Evolutionary conservation across 306 rosid genomes (phyloP), one percentile per base, ranked within the genome.

Genomic region (Ceratonia siliqua): DNA sequence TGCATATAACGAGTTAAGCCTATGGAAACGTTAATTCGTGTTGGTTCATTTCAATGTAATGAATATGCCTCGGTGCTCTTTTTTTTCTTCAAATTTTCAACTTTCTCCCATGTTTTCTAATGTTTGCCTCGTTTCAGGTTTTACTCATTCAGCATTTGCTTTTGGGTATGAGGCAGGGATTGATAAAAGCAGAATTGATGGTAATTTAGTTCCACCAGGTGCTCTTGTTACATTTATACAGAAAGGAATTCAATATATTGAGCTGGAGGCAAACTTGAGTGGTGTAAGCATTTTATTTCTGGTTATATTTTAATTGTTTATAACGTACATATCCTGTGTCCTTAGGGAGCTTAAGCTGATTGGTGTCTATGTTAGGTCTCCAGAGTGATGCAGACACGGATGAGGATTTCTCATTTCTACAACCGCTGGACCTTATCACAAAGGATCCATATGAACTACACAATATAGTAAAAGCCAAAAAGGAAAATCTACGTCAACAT

Each of bases 121-220:
- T 28, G 49, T 27, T 49, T 70, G 42, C 27, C 38, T 41, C 8
- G 68, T 81, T 76, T 67, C 82, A 89, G 94, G 94, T 32, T 87
- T 83, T 73, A 83, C 91, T 8, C 94, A 87, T 71, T 87, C 91
- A 3, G 89, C 94, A 74, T 89, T 85, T 79, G 89, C 94, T 36
- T 81, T 87, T 17, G 89, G 91, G 56, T 81, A 81, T 49, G 94
- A 89, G 77, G 91, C 89, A 1, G 91, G 88, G 41, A 85, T 89
- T n/a, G 81, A 89, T 58, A 87, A 77, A 69, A 76, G 71, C 73
- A 39, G 70, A 20, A 77, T 83, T 30, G 87, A 85, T 58, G 89
- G 84, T 3, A 83, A 87, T 50, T 48, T 85, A 65, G 91, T 87
- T 61, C 94, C 91, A 20, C 91, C 94, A 0, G 89, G 88, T 32